Percentiles rank a stretch among this genome's conserved stretches.
These are phyloP conservation scores for Alternaria ventricosa DNA, from an alignment of 2,329 filamentous ascomycete genomes.

Conservation along the genomic window DNA sequence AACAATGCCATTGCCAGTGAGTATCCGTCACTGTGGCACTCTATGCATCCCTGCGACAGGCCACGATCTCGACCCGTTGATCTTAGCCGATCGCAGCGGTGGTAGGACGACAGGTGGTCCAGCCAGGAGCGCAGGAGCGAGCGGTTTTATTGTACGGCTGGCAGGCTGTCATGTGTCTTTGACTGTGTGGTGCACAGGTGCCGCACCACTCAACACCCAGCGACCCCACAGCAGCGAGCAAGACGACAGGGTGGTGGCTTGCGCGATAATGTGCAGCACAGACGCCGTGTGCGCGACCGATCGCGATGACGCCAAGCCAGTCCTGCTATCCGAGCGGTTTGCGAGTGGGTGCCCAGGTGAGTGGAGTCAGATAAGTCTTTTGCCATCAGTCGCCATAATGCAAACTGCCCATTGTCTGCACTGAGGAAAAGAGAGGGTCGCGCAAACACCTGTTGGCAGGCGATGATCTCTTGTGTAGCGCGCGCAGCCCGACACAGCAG, in stretches of 20 bases:
- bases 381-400: not conserved
- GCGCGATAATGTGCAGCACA: conserved; percentile 28
- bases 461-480: conserved; percentile 26
- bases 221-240: conserved; percentile 29
- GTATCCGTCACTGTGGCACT: not conserved
- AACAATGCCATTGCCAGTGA: conserved; percentile 8
- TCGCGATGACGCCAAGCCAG: conserved; percentile 39
- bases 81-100: conserved; percentile 17
- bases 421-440: conserved; percentile 1
- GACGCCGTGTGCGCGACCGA: conserved; percentile 30
- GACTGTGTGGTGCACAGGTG: conserved; percentile 15
- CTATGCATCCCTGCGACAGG: conserved; percentile 1
- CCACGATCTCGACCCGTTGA: conserved; percentile 27
- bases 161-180: conserved; percentile 24
- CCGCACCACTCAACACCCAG: conserved; percentile 12
- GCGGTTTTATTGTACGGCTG: conserved; percentile 22
- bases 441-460: conserved; percentile 33
- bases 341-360: not conserved
- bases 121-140: conserved; percentile 37
- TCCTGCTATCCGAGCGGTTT: conserved; percentile 15
- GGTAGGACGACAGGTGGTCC: conserved; percentile 18
- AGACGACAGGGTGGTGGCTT: conserved; percentile 28
- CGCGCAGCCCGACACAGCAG: conserved; percentile 19
- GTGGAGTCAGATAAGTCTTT: not conserved
- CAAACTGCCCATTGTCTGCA: not conserved